These are phyloP conservation scores for Fusarium algeriense DNA, from an alignment of 2,329 filamentous ascomycete species.

Conservation along the genomic window DNA sequence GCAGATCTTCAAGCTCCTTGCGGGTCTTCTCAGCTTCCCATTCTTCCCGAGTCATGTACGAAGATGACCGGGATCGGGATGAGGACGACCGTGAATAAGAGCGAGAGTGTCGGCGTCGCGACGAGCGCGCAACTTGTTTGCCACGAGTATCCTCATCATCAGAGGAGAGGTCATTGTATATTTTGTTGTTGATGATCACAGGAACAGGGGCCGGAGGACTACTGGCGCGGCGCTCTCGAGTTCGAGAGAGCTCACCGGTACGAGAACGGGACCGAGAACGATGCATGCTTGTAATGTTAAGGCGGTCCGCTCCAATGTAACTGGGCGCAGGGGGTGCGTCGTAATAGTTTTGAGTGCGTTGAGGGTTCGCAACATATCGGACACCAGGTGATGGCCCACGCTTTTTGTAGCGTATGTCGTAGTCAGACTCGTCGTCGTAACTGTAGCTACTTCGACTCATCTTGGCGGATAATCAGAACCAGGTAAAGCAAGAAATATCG, in stretches of 20 bases:
- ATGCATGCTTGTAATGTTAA: constrained; percentile 58
- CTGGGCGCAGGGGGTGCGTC: constrained; percentile 57
- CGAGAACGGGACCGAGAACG: constrained; percentile 48
- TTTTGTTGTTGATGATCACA: constrained; percentile 70
- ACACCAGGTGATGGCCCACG: constrained; percentile 57
- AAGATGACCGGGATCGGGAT: constrained; percentile 53
- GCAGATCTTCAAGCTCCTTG: constrained; percentile 60
- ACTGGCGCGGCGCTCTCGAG: constrained; percentile 60
- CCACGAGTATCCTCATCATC: constrained; percentile 52
- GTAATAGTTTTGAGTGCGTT: constrained; percentile 53
- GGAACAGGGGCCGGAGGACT: constrained; percentile 57
- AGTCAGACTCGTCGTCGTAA: constrained; percentile 67
- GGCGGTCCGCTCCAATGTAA: constrained; percentile 60
- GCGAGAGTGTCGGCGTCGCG: constrained; percentile 47
- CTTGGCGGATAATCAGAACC: constrained; percentile 5
- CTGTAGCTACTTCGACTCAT: constrained; percentile 56
- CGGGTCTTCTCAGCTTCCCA: constrained; percentile 56
- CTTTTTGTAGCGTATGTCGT: constrained; percentile 64
- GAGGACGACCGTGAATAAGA: constrained; percentile 52
- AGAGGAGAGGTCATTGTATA: constrained; percentile 63
- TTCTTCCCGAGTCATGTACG: constrained; percentile 59
- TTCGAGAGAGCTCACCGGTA: constrained; percentile 59
- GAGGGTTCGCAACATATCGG: constrained; percentile 60
- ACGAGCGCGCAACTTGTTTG: constrained; percentile 47
- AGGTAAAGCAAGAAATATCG: not conserved